Evolutionary conservation across 345 rosid species (phyloP), one percentile per base, ranked within the genome.

Genomic region (Lepidium africanum): DNA sequence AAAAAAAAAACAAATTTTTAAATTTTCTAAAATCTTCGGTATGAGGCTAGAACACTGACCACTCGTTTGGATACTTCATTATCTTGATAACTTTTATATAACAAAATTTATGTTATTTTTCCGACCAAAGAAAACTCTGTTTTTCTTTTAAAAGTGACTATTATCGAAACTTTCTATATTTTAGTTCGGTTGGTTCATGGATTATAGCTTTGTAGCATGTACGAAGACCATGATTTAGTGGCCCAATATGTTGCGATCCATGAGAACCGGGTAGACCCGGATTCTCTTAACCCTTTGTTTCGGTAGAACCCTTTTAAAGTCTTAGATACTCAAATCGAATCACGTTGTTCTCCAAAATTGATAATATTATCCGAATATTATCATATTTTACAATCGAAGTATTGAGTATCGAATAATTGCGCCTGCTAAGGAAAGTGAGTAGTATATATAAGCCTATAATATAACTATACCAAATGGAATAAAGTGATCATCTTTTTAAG

Each of bases 371-470:
- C 30, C 14, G 8, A 62, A 45, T 32, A 12, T 11, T 47, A 12
- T 35, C 16, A 21, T 38, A 50, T 13, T 43, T 7, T 71, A 52
- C 21, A 11, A 71, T 45, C 61, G 11, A 71, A 63, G 57, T 56
- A 64, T 27, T 21, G 71, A 65, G 76, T 65, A 49, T 33, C 25
- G 71, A 73, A 73, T 73, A 65, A 41, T 41, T 73, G 72, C 15
- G 61, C 72, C 47, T 72, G 67, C 71, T 33, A 73, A 73, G 39
- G 54, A 73, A 65, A 58, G 66, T 58, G 30, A 53, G 70, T 30
- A 27, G 32, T 27, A 27, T 27, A 27, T 27, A 19, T 54, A 17
- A 46, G 17, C 42, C 65, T 72, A 72, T n/a, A 37, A 72, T n/a
- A 37, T 64, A 72, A 10, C 57, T 57, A n/a, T 27, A 27, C 1